Conservation (phyloP, 306 rosid species). For the Rubus parviflorus region DNA sequence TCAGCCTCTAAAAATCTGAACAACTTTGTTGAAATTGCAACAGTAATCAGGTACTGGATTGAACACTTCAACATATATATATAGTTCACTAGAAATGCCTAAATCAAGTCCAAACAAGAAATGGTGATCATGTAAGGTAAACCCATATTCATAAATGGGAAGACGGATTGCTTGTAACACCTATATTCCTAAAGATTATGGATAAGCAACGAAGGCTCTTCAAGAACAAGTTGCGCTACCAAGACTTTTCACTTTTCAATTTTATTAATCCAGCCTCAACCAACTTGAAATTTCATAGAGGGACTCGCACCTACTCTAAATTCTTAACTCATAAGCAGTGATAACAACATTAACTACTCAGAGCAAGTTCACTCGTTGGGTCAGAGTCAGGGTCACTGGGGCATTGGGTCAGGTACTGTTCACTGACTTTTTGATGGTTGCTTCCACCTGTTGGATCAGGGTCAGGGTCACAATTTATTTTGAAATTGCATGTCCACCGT, state of each 20-base stretch:
- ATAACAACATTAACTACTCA: background rate
- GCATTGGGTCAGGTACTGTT: no score
- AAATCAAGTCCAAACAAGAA: background rate
- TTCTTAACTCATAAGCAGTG: background rate
- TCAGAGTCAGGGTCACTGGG: no score
- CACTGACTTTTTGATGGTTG: no score
- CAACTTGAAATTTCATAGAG: background rate
- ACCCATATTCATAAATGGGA: background rate
- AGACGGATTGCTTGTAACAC: background rate
- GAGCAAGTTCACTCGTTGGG: no score
- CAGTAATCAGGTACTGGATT: background rate
- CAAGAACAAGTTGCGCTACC: background rate
- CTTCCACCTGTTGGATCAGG: no score
- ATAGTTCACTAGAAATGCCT: background rate
- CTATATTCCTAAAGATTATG: background rate
- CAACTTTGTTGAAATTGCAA: background rate
- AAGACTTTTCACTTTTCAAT: conserved; percentile 1
- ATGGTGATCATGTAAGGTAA: background rate
- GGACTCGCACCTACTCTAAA: background rate
- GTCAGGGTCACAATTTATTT: no score
- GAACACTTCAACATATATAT: background rate
- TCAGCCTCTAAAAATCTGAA: background rate
- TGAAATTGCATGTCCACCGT: no score
- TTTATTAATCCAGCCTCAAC: background rate
- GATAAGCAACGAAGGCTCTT: background rate